A percentile compares a stretch with the other conserved stretches of the same genome.
Evolutionary conservation across 768 basidiomycete genomes (phyloP).

Genomic region (Leccinum barrowsii): DNA sequence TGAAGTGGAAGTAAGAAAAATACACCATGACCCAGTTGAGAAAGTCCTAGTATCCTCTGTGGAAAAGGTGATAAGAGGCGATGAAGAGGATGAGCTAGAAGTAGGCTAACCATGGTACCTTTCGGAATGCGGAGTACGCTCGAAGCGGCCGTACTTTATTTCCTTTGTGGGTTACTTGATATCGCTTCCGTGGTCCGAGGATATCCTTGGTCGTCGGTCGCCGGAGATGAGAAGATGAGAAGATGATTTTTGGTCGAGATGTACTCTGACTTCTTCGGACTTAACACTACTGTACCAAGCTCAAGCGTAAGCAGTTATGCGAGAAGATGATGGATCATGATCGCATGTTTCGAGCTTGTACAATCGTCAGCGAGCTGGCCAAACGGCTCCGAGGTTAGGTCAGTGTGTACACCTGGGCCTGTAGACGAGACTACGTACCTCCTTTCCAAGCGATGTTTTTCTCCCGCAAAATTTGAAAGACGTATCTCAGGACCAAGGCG

Average conservation of each 20-base stretch:
- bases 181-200: constrained; percentile 14
- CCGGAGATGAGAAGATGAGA: constrained; percentile 34
- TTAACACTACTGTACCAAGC: constrained; percentile 35
- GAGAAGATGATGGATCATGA: constrained; percentile 27
- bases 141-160: constrained; percentile 39
- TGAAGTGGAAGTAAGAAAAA: background rate
- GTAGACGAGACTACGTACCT: constrained; percentile 28
- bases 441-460: constrained; percentile 17
- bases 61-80: background rate
- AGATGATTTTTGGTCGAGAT: constrained; percentile 24
- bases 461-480: constrained; percentile 20
- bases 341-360: constrained; percentile 39
- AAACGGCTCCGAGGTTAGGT: background rate
- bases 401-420: constrained; percentile 27
- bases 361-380: constrained; percentile 11
- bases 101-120: constrained; percentile 34
- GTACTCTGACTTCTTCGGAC: constrained; percentile 33
- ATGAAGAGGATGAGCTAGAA: constrained; percentile 22
- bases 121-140: constrained; percentile 35
- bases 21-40: background rate
- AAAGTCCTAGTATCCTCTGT: constrained; percentile 21
- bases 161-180: constrained; percentile 32
- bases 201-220: constrained; percentile 21
- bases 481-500: constrained; percentile 28
- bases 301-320: constrained; percentile 36